These are phyloP conservation scores for Solanum chilense DNA, from an alignment of 257 asterid genomes.

Conservation along the genomic window DNA sequence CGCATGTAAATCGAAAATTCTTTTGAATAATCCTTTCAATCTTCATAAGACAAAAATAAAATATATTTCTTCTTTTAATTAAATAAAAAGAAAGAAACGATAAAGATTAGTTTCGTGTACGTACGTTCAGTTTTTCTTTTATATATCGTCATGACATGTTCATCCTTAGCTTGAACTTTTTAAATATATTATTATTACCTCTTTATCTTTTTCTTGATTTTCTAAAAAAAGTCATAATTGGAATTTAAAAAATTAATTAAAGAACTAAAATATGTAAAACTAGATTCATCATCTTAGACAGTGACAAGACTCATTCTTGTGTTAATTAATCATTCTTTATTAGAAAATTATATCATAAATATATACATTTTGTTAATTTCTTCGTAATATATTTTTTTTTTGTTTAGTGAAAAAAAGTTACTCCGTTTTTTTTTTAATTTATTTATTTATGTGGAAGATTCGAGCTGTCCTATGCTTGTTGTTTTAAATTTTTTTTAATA, in stretches of 20 bases:
- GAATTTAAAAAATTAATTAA: neutral
- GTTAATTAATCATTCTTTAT: neutral
- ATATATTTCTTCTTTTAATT: too few species aligned
- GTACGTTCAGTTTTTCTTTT: neutral
- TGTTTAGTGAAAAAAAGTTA: neutral
- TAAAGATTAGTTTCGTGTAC: neutral
- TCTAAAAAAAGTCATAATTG: neutral
- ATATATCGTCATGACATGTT: neutral
- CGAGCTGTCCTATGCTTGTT: neutral
- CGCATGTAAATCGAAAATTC: fast-evolving
- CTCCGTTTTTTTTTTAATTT: neutral
- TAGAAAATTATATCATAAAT: neutral
- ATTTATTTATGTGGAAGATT: neutral
- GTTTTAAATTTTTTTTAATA: neutral
- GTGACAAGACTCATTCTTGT: neutral
- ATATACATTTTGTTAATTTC: neutral
- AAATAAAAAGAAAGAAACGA: neutral
- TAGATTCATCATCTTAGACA: neutral
- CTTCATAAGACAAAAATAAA: too few species aligned
- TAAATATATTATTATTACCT: too few species aligned
- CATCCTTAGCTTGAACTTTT: neutral
- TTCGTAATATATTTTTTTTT: neutral
- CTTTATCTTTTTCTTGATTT: neutral
- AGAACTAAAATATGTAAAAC: neutral
- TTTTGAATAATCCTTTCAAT: neutral